Evolutionary conservation across 805 yeast genomes (phyloP), one percentile per base, ranked within the genome.

Genomic region (Candida alai): DNA sequence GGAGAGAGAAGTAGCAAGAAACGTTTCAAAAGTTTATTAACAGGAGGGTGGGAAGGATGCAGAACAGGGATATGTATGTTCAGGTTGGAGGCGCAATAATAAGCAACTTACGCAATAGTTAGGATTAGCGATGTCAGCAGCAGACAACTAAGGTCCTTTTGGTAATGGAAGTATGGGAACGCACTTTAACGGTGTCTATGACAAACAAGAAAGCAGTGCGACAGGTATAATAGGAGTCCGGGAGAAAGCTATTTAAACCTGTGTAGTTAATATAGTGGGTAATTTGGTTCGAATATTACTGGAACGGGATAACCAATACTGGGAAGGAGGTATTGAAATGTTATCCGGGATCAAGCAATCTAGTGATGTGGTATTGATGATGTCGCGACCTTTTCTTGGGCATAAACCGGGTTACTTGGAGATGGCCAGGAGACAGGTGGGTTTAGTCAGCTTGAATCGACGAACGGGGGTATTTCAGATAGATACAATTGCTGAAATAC

Each of bases 1-100:
- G 68, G 56, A 49, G 57, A 62, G 69, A 64, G 70, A 64, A 64
- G 70, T 64, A 62, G 66, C 68, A 63, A 64, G 70, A 64, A 61
- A 63, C 70, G 68, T 58, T 54, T 55, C 68, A 57, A 48, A 47
- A 38, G 40, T 42, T 42, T 44, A 32, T 33, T 47, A 58, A 49
- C 51, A 39, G 52, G 51, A 36, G 58, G 60, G 50, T 56, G 61
- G 60, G 61, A 62, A 52, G 52, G 57, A 57, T 54, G 60, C 40
- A 51, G 58, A 49, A 49, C 61, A 60, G 43, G 55, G 62, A 51
- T 60, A 52, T 52, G 37, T 38, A 41, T 45, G 35, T 15, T 27
- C 23, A 5, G 12, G 20, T 31, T 11, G 15, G n/a, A n/a, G n/a
- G n/a, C n/a, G n/a, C n/a, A n/a, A n/a, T n/a, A n/a, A n/a, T n/a